Base-by-base conservation (phyloP, 805 yeast genomes). In the Cyberlindnera mycetangii region DNA sequence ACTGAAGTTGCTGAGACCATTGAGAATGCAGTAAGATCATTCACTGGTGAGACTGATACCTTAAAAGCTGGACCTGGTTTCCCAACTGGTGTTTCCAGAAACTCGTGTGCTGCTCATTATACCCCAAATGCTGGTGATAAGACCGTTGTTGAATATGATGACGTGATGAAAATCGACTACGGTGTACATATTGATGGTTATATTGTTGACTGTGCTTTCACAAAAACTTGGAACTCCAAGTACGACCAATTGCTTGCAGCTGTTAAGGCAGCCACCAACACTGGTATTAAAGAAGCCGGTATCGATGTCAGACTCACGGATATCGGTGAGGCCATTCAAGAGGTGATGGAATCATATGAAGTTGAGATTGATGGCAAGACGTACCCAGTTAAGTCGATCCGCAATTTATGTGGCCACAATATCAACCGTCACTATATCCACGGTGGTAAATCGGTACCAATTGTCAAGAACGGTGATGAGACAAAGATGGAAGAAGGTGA, bases 401-500 rank as follows among this genome's bases (percentile, higher is more conserved):
- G 95, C 55, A 93, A 93, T 68, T 77, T 93, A 62, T 85, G 89
- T 65, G 99, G 99, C 31, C 99, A 93, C 69, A 90, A 83, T 61
- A 93, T 93, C 58, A 82, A 78, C 20, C 90, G 83, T 44, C 90
- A 74, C 67, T 74, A 71, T 42, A 93, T 93, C 59, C 99, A 93
- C 66, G 93, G 90, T 33, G 97, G 97, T 51, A 93, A 93, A 66
- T 82, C 95, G 20, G 98, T 93, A 37, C 99, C 99, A 15, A 93
- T 93, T 58, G 96, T 93, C 28, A 85, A 90, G 58, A 87, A 87
- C 58, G 92, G 89, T 7, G 99, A 93, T 64, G 78, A 78, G 65
- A 93, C 98, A 10, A 92, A 92, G 75, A 92, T 93, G 97, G 99
- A 93, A 66, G 99, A 93, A 71, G 97, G 97, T 51, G 99, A 93